phyloP scores from a whole-genome alignment of 805 yeast genomes.

The Huiozyma naganishii region DNA sequence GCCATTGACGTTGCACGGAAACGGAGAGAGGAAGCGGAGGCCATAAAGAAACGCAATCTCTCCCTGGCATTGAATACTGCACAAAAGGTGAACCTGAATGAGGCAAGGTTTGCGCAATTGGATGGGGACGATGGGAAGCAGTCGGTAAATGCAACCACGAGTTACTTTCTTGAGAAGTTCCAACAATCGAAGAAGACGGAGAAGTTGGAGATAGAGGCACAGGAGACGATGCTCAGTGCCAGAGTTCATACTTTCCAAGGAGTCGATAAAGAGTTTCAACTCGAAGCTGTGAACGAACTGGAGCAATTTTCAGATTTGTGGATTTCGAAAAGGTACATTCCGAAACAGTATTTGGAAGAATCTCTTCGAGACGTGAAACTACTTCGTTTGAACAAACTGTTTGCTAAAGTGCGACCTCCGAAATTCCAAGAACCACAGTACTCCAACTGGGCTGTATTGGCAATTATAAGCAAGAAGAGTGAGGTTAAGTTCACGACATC shows the following conservation, averaged over 20 bases:
- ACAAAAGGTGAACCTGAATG: neutral
- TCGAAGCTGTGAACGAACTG: conserved; percentile 30
- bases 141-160: conserved; percentile 8
- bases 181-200: conserved; percentile 19
- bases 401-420: conserved; percentile 61
- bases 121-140: no score
- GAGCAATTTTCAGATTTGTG: conserved; percentile 38
- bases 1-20: neutral
- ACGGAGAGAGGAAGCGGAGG: neutral
- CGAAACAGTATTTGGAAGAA: conserved; percentile 25
- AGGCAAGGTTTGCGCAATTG: conserved; percentile 1
- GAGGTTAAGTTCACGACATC: conserved; percentile 37
- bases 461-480: conserved; percentile 51
- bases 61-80: neutral
- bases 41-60: neutral
- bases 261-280: conserved; percentile 15
- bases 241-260: conserved; percentile 32
- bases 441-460: conserved; percentile 73
- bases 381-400: conserved; percentile 45
- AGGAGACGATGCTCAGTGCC: conserved; percentile 22
- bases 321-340: conserved; percentile 38
- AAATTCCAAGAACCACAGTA: conserved; percentile 56
- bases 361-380: conserved; percentile 41
- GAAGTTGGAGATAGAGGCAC: conserved; percentile 11
- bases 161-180: conserved; percentile 28